Evolutionary conservation across 768 basidiomycete species (phyloP).

Genomic region (Pleurotus citrinopileatus): DNA sequence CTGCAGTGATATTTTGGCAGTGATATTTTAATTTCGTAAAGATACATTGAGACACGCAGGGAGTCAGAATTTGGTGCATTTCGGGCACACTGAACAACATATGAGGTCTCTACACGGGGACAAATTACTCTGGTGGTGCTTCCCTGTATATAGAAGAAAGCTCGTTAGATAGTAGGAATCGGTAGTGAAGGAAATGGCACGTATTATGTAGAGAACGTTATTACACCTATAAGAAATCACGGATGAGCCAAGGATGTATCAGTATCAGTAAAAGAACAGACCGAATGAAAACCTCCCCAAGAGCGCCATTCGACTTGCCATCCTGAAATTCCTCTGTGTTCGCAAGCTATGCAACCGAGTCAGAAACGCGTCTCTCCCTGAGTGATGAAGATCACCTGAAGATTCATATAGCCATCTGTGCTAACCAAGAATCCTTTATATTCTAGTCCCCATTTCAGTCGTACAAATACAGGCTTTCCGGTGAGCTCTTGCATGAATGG

Average conservation of each 20-base stretch:
- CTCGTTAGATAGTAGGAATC: constrained; percentile 19
- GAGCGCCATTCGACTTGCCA: constrained; percentile 89
- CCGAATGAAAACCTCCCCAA: constrained; percentile 99
- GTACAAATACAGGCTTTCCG: constrained; percentile 93
- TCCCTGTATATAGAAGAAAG: constrained; percentile 58
- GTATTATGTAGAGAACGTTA: constrained; percentile 95
- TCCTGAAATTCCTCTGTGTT: constrained; percentile 99
- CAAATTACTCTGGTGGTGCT: constrained; percentile 51
- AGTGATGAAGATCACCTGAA: constrained; percentile 60
- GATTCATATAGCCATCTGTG: constrained; percentile 99
- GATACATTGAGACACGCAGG: too few species aligned
- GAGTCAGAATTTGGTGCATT: too few species aligned
- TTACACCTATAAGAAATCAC: constrained; percentile 62
- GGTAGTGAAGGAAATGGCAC: constrained; percentile 31
- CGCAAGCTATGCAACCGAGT: constrained; percentile 64
- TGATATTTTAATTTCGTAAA: too few species aligned
- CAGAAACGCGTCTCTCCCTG: not conserved
- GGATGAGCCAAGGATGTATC: constrained; percentile 10
- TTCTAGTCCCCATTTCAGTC: constrained; percentile 97
- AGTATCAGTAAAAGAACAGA: constrained; percentile 32
- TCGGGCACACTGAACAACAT: too few species aligned
- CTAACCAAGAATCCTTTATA: constrained; percentile 99
- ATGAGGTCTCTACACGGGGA: not conserved
- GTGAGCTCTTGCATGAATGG: constrained; percentile 98
- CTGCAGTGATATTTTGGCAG: too few species aligned